Evolutionary conservation across 352 stramenopile species (phyloP), one percentile per base, ranked within the genome.

Genomic region (Pythium apleroticum): DNA sequence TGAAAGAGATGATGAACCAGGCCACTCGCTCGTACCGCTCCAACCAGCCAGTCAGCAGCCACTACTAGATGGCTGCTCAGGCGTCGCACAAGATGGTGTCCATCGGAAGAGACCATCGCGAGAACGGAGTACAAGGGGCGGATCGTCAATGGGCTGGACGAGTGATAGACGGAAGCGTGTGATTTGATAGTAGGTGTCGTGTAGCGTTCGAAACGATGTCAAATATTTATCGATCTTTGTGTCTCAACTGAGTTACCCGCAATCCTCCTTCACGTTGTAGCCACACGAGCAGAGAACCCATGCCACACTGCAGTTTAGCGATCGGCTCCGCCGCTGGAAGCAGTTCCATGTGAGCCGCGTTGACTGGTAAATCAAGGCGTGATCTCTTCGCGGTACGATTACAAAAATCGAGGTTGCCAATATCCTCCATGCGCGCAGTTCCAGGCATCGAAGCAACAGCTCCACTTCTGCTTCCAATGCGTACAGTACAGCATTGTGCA

Each of bases 1-100:
- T 90, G 24, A 60, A 88, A 48, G 75, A 89, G 72, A 90, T 90
- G 79, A 73, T 90, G 60, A 69, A 65, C 27, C 75, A 85, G 63
- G 80, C 80, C 55, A 81, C 58, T 63, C 71, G 17, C 22, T 48
- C 45, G 27, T 58, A 56, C 52, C 60, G 54, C 9, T n/a, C 33
- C 28, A 20, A 24, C 22, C 33, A 46, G 7, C 43, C n/a, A 58
- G 31, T 25, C 52, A 39, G 55, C 37, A 45, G 49, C 27, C 52
- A 66, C 27, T 52, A 66, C 50, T 45, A 52, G 1, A 30, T 66
- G 39, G 24, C 50, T 14, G 52, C 8, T 35, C 19, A 52, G 35
- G 12, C 9, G 24, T 24, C 15, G 50, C 25, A 27, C 31, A 12
- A 19, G 3, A 27, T 30, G 22, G 17, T 37, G 39, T 63, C 63